These are phyloP conservation scores for Beauveria sp. DNA, from an alignment of 2,329 filamentous ascomycete genomes.

Conservation along the genomic window DNA sequence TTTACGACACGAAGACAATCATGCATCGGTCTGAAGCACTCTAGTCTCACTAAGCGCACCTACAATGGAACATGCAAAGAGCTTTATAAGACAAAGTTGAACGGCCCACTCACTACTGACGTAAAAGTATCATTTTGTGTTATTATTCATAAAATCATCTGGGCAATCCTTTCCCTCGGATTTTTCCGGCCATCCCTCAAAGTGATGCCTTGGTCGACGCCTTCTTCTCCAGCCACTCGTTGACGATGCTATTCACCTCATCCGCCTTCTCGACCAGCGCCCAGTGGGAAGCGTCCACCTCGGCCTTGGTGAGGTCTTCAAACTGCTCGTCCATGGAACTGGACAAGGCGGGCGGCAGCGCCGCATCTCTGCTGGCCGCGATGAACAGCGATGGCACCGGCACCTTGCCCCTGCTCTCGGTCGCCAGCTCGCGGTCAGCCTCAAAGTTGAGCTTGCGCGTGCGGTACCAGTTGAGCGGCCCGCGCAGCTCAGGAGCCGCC, in stretches of 20 bases:
- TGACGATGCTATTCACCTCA: slow-evolving; percentile 62
- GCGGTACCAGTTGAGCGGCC: slow-evolving; percentile 86
- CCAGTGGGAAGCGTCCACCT: slow-evolving; percentile 74
- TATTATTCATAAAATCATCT: too few species aligned
- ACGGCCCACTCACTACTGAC: too few species aligned
- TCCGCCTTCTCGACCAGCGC: slow-evolving; percentile 65
- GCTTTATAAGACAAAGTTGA: not conserved
- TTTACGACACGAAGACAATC: too few species aligned
- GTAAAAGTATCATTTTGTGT: too few species aligned
- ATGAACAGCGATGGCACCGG: slow-evolving; percentile 67
- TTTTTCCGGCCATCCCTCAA: not conserved
- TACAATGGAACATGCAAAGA: not conserved
- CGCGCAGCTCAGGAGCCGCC: slow-evolving; percentile 53
- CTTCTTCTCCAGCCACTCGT: slow-evolving; percentile 53
- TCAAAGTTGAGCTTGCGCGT: slow-evolving; percentile 64
- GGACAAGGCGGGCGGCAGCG: slow-evolving; percentile 66
- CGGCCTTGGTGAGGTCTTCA: slow-evolving; percentile 53
- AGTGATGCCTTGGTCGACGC: slow-evolving; percentile 22
- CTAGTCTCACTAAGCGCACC: not conserved
- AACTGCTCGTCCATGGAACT: slow-evolving; percentile 63
- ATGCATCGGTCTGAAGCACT: not conserved
- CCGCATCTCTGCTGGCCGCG: slow-evolving; percentile 59
- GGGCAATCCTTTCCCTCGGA: too few species aligned
- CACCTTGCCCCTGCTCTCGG: slow-evolving; percentile 27
- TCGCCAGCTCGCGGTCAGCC: slow-evolving; percentile 47